Evolutionary conservation across 2,329 filamentous ascomycete genomes (phyloP), one percentile per base, ranked within the genome.

Genomic region (Seiridium unicorne): DNA sequence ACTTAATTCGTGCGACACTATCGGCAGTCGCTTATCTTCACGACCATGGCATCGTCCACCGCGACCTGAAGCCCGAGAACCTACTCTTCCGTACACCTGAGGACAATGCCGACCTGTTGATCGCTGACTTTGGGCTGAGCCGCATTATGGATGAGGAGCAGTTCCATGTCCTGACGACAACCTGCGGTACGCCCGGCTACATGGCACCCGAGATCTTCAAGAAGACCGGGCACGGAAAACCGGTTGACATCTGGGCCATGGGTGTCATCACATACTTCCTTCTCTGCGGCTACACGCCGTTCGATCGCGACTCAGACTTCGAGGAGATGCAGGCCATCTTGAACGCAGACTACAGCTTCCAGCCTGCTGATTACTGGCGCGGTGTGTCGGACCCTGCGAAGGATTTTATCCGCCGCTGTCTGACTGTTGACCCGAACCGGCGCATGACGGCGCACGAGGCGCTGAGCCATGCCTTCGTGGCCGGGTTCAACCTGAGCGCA

Each of bases 161-260:
- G 73, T 98, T 98, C 76, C 95, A 98, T 73, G 94, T 98, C 36
- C 80, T 99, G 63, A 99, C 95, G 9, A 99, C 95, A 0, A 99
- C 95, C 1, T 99, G 95, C 74, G 95, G 95, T 61, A 99, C 95
- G 1, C 95, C 95, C 3, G 95, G 95, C 54, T 99, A 99, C 77
- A 99, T 99, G 95, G 95, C 95, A 2, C 95, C 95, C 31, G 95
- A 99, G 75, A 99, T 99, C 70, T 99, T 99, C 80, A 97, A 97
- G 77, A 99, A 99, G 82, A 93, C 90, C 6, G 95, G 95, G 34
- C 95, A 99, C 74, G 95, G 95, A 64, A 99, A 98, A 77, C 93
- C 95, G 67, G 95, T 99, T 57, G 95, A 99, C 74, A 89, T 99
- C 65, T 99, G 95, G 95, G 95, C 95, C 44, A 92, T 98, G 64